Base-by-base conservation (phyloP, 306 rosid species). In the Abrus precatorius region DNA sequence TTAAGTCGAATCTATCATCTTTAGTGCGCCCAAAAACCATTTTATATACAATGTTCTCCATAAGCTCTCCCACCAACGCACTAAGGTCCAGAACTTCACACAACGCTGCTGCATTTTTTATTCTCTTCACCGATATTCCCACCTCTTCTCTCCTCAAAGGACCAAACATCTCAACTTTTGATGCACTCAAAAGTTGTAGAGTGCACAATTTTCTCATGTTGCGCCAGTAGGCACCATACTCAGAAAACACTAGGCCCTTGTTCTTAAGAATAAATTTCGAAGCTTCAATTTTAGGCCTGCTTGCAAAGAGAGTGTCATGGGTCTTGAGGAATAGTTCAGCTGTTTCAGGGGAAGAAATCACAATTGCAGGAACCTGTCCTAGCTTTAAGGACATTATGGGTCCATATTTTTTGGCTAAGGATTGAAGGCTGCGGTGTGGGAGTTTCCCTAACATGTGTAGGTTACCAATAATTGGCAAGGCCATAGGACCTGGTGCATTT, bases 251-350 rank as follows among this genome's bases (percentile, higher is more conserved):
- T 1, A 85, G 0, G n/a, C 87, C 91, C 38, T 82, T 73, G 2
- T 28, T 0, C 4, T 79, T 80, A 36, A 71, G 78, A 0, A 87
- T 0, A 56, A 7, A 14, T 30, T 83, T 48, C 0, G 70, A 7
- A 1, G 71, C 65, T 44, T 80, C 63, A 12, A 3, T 9, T 12
- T 13, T 62, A 0, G 85, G 85, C 27, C 87, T 34, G 30, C 47
- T 75, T 0, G 87, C 75, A 1, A 80, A 84, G 5, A 10, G 10
- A 6, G 43, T 28, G 84, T 89, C 90, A 20, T 87, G 84, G 13
- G 90, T 87, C 78, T 77, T 89, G 49, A 91, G 91, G 79, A 88
- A 85, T 3, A 70, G 81, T 63, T 91, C 79, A 0, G 91, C 92
- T 0, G 88, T 62, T 44, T 36, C 59, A 1, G 91, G 65, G 12